Base-by-base conservation (phyloP, 2,329 filamentous ascomycete species). In the Calonectria henricotiae region DNA sequence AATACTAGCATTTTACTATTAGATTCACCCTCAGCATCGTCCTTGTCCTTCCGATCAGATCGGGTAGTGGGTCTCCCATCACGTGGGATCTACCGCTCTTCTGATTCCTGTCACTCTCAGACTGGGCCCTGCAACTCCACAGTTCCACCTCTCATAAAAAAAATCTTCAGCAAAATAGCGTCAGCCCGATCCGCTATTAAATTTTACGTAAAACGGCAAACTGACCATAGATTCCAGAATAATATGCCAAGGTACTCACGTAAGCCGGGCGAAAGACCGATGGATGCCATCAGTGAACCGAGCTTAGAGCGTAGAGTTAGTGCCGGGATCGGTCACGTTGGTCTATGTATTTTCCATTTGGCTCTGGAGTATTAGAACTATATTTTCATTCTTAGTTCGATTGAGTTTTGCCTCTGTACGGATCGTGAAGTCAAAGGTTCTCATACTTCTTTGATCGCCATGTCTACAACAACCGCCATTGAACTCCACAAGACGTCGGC, bases 21-120 rank as follows among this genome's bases (percentile, higher is more conserved):
- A 55, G 30, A n/a, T 25, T 39, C 35, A 8, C 51, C 23, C 32
- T 58, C n/a, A 25, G 35, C 20, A 58, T 58, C 35, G 3, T 58
- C 12, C 32, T 39, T 1, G 23, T 15, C 30, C 51, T 58, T 17
- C 51, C 51, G 51, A 58, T 58, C 47, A 20, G 32, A 13, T 65
- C 47, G 39, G 25, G 25, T 7, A 20, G 27, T 65, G 35, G 47
- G 87, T 0, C 76, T 89, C 15, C 73, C 85, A 62, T 20, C 88
- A 84, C 3, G 76, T 89, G 5, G 84, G 51, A 58, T 58, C 51
- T 39, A 25, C 51, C 2, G 35, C 51, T 25, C 30, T 20, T 39
- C 6, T 58, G 20, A 27, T 58, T 58, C 51, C 51, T 30, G 12
- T 13, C 35, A 23, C 20, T n/a, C 17, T n/a, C 41, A 43, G 43